Evolutionary conservation across 2,329 filamentous ascomycete species (phyloP).

Genomic region (Aureobasidium vineae): DNA sequence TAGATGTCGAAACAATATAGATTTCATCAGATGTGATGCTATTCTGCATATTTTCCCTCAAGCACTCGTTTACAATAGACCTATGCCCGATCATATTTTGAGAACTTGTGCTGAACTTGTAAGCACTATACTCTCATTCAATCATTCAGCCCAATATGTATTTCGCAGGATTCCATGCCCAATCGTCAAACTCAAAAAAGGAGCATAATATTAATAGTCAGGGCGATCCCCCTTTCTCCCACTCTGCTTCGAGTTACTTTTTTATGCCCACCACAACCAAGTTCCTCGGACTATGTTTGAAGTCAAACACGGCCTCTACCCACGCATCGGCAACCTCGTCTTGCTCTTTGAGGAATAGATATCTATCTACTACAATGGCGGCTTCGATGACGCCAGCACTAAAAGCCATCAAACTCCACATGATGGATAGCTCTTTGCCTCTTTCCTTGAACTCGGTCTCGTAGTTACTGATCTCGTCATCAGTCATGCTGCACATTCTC

Average conservation of each 20-base stretch:
- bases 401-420: constrained; percentile 97
- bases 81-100: too few species aligned
- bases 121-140: too few species aligned
- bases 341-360: constrained; percentile 82
- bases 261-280: constrained; percentile 92
- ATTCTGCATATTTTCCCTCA: too few species aligned
- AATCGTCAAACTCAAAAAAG: too few species aligned
- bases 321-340: constrained; percentile 68
- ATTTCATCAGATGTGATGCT: too few species aligned
- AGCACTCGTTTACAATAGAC: too few species aligned
- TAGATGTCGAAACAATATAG: too few species aligned
- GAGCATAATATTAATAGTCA: neutral
- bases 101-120: too few species aligned
- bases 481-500: constrained; percentile 66
- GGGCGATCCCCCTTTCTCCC: neutral
- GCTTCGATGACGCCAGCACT: constrained; percentile 87
- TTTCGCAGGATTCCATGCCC: too few species aligned
- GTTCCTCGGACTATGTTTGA: constrained; percentile 80
- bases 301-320: constrained; percentile 94
- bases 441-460: constrained; percentile 61
- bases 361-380: constrained; percentile 85
- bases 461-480: constrained; percentile 73
- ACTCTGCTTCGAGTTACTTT: too few species aligned
- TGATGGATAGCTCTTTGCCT: constrained; percentile 77
- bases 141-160: too few species aligned